Conservation (phyloP, 257 asterid genomes). For the Jacaranda copaia region DNA sequence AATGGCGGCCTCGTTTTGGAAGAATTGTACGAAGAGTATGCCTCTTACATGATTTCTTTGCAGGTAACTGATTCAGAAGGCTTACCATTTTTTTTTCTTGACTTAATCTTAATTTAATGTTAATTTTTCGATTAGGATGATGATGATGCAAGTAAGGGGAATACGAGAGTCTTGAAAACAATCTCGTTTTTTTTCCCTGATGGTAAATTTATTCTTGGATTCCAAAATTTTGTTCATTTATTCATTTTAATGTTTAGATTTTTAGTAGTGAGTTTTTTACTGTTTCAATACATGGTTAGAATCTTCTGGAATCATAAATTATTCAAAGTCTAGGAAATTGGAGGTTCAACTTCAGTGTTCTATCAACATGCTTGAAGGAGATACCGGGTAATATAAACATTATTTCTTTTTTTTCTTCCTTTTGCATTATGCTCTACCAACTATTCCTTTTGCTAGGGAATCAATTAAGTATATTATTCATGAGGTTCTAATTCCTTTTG, state of each 20-base stretch:
- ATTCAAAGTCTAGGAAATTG: constrained; percentile 56
- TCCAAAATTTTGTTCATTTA: background rate
- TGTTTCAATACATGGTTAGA: constrained; percentile 43
- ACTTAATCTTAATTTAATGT: background rate
- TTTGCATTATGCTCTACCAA: no score
- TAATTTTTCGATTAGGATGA: constrained; percentile 55
- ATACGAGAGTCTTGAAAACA: constrained; percentile 67
- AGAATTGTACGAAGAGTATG: constrained; percentile 77
- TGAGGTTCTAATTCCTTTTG: background rate
- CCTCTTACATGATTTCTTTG: constrained; percentile 56
- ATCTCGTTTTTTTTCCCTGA: constrained; percentile 75
- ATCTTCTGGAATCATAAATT: constrained; percentile 43
- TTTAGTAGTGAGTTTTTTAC: constrained; percentile 3
- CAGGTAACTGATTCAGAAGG: constrained; percentile 46
- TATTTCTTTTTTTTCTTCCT: background rate
- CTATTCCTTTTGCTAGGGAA: no score
- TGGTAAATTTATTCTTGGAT: constrained; percentile 45
- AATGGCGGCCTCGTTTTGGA: constrained; percentile 72
- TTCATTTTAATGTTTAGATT: constrained; percentile 14
- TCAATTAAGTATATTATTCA: background rate
- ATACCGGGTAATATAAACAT: constrained; percentile 72
- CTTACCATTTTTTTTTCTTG: background rate
- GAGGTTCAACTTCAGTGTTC: constrained; percentile 77
- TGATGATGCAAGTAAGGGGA: constrained; percentile 52
- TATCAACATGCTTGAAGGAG: constrained; percentile 94